These are phyloP conservation scores for Ogataea sp. DNA, from an alignment of 805 yeast species.

Conservation along the genomic window DNA sequence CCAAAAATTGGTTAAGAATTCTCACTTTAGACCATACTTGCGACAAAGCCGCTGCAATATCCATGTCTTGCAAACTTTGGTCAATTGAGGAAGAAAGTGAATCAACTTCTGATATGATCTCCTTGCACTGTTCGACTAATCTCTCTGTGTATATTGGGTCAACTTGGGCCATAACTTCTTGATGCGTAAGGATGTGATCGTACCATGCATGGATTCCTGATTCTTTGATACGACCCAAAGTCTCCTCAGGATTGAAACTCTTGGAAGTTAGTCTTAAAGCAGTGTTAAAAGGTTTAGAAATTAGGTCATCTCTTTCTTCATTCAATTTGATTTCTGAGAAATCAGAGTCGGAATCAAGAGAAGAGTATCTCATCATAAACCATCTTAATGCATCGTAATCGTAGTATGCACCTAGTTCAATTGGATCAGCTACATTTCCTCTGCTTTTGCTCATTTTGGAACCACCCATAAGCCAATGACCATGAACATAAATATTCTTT, in stretches of 20 bases:
- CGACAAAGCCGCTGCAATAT: no score
- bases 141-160: neutral
- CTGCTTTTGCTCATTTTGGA: constrained; percentile 87
- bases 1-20: constrained; percentile 59
- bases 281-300: constrained; percentile 79
- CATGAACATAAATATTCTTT: constrained; percentile 72
- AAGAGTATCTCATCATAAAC: constrained; percentile 69
- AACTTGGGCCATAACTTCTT: neutral
- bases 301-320: constrained; percentile 51
- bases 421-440: constrained; percentile 93
- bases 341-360: constrained; percentile 70
- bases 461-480: constrained; percentile 91
- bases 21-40: constrained; percentile 56
- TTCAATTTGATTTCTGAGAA: constrained; percentile 53
- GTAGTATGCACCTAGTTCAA: constrained; percentile 49
- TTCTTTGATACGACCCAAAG: neutral
- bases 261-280: constrained; percentile 66
- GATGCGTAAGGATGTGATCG: neutral
- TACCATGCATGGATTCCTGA: neutral
- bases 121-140: neutral
- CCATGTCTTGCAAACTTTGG: no score
- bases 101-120: constrained; percentile 10
- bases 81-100: no score
- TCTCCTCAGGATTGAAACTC: constrained; percentile 43
- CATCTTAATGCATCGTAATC: constrained; percentile 72